Evolutionary conservation across 2,329 filamentous ascomycete species (phyloP).

Genomic region (Paecilomyces niveus): DNA sequence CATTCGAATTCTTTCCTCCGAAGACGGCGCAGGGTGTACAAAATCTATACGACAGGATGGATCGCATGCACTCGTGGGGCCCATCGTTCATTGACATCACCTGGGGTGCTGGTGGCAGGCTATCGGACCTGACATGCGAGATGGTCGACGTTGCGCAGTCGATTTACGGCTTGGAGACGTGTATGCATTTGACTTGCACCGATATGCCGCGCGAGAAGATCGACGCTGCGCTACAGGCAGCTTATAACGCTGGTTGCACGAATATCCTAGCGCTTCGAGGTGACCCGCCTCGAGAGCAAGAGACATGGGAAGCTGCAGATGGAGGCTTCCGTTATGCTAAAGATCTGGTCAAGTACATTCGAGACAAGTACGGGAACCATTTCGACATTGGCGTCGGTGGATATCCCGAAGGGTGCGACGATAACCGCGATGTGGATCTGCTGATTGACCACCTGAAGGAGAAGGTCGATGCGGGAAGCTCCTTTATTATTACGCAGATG

Average conservation of each 20-base stretch:
- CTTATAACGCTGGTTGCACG: slow-evolving; percentile 91
- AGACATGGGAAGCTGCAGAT: slow-evolving; percentile 84
- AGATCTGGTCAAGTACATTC: slow-evolving; percentile 82
- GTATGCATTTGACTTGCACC: slow-evolving; percentile 98
- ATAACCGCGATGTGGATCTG: slow-evolving; percentile 77
- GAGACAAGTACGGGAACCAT: slow-evolving; percentile 71
- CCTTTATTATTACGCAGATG: slow-evolving; percentile 98
- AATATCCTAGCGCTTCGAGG: slow-evolving; percentile 93
- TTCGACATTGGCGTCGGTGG: slow-evolving; percentile 97
- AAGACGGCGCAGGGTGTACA: slow-evolving; percentile 88
- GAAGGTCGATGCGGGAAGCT: slow-evolving; percentile 88
- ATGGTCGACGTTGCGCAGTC: slow-evolving; percentile 96
- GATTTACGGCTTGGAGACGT: slow-evolving; percentile 92
- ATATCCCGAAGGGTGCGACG: slow-evolving; percentile 92
- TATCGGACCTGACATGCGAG: slow-evolving; percentile 88
- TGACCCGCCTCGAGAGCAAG: slow-evolving; percentile 86
- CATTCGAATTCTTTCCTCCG: slow-evolving; percentile 98
- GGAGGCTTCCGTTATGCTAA: slow-evolving; percentile 86
- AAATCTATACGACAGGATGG: slow-evolving; percentile 98
- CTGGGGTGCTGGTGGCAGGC: slow-evolving; percentile 90
- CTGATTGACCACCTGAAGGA: slow-evolving; percentile 92
- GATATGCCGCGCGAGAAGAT: slow-evolving; percentile 94
- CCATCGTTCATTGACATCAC: slow-evolving; percentile 97
- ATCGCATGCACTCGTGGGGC: slow-evolving; percentile 92
- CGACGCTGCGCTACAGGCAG: slow-evolving; percentile 76